Evolutionary conservation across 2,329 filamentous ascomycete species (phyloP), one percentile per base, ranked within the genome.

Genomic region (Pseudomassariella vexata): DNA sequence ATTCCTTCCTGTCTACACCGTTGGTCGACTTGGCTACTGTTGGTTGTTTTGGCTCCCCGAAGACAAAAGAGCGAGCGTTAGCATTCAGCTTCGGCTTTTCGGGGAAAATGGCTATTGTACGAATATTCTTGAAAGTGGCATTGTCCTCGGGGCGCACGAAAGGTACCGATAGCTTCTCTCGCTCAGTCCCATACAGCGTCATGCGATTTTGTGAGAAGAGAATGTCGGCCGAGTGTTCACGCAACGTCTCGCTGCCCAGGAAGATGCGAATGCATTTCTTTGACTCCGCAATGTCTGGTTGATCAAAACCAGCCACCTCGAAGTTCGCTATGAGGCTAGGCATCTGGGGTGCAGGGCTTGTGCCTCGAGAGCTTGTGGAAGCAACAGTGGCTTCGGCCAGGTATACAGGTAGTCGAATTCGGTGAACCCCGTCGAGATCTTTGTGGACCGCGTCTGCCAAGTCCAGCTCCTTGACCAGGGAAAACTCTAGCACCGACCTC

Each of bases 101-200:
- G 0, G 70, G 66, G 7, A 63, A 39, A n/a, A 70, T 41, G 36
- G 70, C 73, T 24, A 69, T 68, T 2, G 83, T 88, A 47, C 67
- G 77, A 29, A 96, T 70, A 45, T 80, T 75, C 47, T 84, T 92
- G 63, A 94, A 96, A 1, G 78, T 62, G 4, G 66, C 69, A 35
- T 95, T 87, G 47, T 94, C 82, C 56, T 96, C 92, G 1, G 92
- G 92, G 18, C 92, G 79, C 24, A 95, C 88, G 44, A 98, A 83
- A 3, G 92, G 92, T 20, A 98, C 82, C 11, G 85, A 88, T 9
- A 96, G 67, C 50, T 90, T 92, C 54, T 85, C 87, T 27, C 83
- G 76, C 37, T 94, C 86, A 50, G 87, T 84, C 46, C 94, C 86
- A 45, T 88, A 89, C 18, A 96, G 67, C 0, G 84, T 83, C 66